Base-by-base conservation (phyloP, 208 protist species). In the Leishmania mexicana region DNA sequence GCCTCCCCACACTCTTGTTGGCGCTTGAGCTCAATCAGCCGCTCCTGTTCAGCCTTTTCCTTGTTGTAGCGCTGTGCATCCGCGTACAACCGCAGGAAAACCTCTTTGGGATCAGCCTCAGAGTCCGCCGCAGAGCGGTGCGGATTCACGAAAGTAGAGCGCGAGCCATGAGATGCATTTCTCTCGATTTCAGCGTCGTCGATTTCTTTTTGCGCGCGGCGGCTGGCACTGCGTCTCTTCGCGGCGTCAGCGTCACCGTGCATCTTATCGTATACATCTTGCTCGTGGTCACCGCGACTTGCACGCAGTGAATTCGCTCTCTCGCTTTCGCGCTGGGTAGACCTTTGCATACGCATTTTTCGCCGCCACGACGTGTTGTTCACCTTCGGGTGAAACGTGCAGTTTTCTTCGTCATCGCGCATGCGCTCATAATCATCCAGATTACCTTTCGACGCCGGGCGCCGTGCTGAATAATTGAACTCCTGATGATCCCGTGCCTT, bases 21-120 rank as follows among this genome's bases (percentile, higher is more conserved):
- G 6, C 83, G 83, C 53, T 85, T 84, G 31, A 81, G 54, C 38
- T 88, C 86, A 10, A 90, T 51, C 28, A 72, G 57, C 4, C 68
- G 62, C 65, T 93, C 86, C 8, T 86, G 85, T 38, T 92, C 81
- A 11, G 76, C 28, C 42, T 86, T 84, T 10, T 90, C 78, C 2
- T 75, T 79, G 68, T 93, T 90, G 64, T 87, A 82, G 31, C 87
- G 89, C 83, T 90, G 83, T 3, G 90, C 90, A 24, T 96, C 86
- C 4, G 83, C 85, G 81, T 96, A 94, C 19, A 96, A 84, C 3
- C 92, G 87, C 0, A 75, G 68, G 76, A 93, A 96, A 17, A 96
- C 90, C 38, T 83, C 79, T 10, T 31, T 70, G 2, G 58, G 53
- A 0, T 60, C 83, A 0, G 38, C 77, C 28, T 71, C 17, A 15